Conservation (phyloP, 1,284 basidiomycete genomes). For the Heterobasidion occidentale region DNA sequence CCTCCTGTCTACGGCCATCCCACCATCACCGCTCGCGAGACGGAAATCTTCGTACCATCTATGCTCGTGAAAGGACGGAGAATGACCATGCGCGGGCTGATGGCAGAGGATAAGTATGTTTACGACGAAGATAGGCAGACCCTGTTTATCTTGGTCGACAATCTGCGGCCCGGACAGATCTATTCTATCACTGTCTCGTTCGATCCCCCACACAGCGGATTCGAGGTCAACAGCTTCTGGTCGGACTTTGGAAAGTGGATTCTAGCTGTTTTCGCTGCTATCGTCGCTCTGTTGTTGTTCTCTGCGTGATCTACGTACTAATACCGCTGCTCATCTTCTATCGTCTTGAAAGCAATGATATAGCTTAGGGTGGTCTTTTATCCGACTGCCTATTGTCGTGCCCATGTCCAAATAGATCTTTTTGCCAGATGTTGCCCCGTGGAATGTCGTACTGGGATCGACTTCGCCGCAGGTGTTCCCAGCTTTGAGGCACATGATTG, state of each 20-base stretch:
- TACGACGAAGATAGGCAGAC: conserved; percentile 63
- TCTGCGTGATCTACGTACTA: background rate
- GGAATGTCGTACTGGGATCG: no score
- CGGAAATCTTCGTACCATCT: conserved; percentile 77
- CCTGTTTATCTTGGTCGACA: conserved; percentile 45
- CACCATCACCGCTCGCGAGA: conserved; percentile 43
- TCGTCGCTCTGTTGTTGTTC: background rate
- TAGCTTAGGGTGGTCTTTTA: no score
- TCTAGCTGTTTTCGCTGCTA: background rate
- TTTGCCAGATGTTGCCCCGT: no score
- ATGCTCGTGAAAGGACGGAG: conserved; percentile 48
- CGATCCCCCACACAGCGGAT: background rate
- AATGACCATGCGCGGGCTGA: conserved; percentile 49
- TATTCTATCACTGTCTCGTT: background rate
- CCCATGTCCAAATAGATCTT: no score
- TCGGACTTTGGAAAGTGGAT: conserved; percentile 1
- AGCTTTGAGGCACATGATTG: no score
- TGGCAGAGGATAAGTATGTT: conserved; percentile 33
- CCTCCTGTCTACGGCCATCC: conserved; percentile 34
- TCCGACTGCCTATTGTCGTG: no score
- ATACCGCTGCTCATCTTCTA: background rate
- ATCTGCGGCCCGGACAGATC: background rate
- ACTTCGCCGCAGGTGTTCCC: no score
- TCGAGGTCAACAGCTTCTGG: conserved; percentile 3
- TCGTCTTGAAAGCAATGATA: no score